These are phyloP conservation scores for Pascua sp. DNA, from an alignment of 1,284 basidiomycete species.

Conservation along the genomic window DNA sequence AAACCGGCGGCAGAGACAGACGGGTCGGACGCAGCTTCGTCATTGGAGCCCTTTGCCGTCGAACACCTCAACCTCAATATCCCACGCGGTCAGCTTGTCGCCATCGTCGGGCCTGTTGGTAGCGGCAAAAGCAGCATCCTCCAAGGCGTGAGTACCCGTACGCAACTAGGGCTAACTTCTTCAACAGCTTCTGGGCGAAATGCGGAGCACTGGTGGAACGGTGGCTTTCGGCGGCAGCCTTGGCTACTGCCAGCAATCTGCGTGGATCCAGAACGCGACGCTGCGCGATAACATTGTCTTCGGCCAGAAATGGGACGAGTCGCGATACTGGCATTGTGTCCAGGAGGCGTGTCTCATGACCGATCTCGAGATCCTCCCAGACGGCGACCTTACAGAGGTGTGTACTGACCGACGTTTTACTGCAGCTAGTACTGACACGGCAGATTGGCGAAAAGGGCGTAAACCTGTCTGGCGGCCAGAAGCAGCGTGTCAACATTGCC, in stretches of 20 bases:
- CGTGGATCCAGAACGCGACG: constrained; percentile 85
- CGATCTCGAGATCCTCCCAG: constrained; percentile 67
- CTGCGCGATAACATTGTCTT: constrained; percentile 60
- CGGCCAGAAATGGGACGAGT: constrained; percentile 64
- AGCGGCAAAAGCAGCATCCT: constrained; percentile 62
- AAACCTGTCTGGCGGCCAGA: constrained; percentile 47
- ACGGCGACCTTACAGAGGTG: constrained; percentile 67
- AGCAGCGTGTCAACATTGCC: constrained; percentile 59
- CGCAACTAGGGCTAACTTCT: not conserved
- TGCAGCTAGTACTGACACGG: constrained; percentile 61
- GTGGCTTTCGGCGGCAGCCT: constrained; percentile 66
- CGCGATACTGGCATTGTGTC: constrained; percentile 64
- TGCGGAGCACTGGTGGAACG: constrained; percentile 58
- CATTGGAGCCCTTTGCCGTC: constrained; percentile 54
- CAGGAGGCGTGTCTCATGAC: constrained; percentile 61
- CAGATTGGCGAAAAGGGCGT: constrained; percentile 50
- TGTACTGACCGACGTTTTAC: constrained; percentile 13
- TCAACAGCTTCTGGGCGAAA: constrained; percentile 60
- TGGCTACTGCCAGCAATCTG: constrained; percentile 69
- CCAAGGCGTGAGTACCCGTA: constrained; percentile 50
- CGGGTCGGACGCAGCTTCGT: not conserved
- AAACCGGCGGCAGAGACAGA: not conserved
- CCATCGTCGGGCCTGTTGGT: constrained; percentile 62
- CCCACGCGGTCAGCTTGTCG: constrained; percentile 60
- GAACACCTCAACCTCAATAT: constrained; percentile 57